Conservation (phyloP, 2,329 filamentous ascomycete genomes). For the Microsporum canis region DNA sequence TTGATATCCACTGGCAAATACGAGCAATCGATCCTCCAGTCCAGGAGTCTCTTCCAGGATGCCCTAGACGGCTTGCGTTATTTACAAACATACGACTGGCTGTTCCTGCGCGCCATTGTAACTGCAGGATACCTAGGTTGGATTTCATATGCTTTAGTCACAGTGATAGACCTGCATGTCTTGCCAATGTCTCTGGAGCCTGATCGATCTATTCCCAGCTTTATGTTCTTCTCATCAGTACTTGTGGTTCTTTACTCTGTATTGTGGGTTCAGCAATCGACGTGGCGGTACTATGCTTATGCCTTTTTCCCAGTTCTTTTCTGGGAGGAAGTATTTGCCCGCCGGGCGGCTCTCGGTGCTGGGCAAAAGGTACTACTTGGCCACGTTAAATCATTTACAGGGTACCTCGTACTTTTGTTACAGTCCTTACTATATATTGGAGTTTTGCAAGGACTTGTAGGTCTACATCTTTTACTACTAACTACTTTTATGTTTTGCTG, state of each 20-base stretch:
- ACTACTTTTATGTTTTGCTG: slow-evolving; percentile 4
- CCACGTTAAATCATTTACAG: slow-evolving; percentile 51
- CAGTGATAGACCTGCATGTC: slow-evolving; percentile 78
- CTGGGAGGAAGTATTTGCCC: slow-evolving; percentile 89
- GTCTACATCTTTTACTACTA: slow-evolving; percentile 18
- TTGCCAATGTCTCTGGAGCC: slow-evolving; percentile 57
- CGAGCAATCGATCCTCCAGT: slow-evolving; percentile 68
- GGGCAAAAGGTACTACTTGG: slow-evolving; percentile 59
- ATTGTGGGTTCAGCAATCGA: slow-evolving; percentile 68
- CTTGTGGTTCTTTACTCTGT: slow-evolving; percentile 67
- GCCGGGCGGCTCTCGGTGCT: slow-evolving; percentile 55
- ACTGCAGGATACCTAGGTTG: slow-evolving; percentile 87
- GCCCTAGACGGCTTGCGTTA: slow-evolving; percentile 78
- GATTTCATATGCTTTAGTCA: slow-evolving; percentile 86
- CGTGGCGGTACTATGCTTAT: slow-evolving; percentile 78
- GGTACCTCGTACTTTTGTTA: slow-evolving; percentile 48
- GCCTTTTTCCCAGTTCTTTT: slow-evolving; percentile 86
- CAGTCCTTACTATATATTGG: slow-evolving; percentile 58
- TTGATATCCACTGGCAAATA: slow-evolving; percentile 56
- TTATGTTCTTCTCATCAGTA: slow-evolving; percentile 59
- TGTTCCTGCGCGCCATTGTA: slow-evolving; percentile 81
- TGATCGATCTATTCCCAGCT: slow-evolving; percentile 49
- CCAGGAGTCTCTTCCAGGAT: slow-evolving; percentile 62
- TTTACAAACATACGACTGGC: slow-evolving; percentile 95
- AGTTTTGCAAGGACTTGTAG: slow-evolving; percentile 66